Base-by-base conservation (phyloP, 345 rosid species). In the Erysimum cheiranthoides region DNA sequence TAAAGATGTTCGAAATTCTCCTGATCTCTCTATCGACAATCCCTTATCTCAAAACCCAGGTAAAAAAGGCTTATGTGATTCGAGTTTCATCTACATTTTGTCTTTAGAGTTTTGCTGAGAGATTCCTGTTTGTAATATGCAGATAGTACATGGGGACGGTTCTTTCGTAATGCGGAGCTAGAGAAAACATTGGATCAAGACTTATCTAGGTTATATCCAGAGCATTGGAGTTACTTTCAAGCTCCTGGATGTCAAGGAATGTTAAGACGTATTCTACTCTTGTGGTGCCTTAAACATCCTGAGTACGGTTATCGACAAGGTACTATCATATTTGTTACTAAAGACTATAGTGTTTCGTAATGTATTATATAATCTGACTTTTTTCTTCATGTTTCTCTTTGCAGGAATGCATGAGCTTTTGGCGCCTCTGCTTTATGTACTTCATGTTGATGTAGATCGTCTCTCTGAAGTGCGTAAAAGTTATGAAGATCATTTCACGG, bases 11-110 rank as follows among this genome's bases (percentile, higher is more conserved):
- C 81, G 81, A 62, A 85, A 70, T 70, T 82, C 92, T 3, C 90
- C 90, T 73, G 77, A 90, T 83, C 95, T 85, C 73, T 85, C 84
- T 17, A 77, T 94, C 32, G 98, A 94, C 78, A 94, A 94, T 75
- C 98, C 98, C 27, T 82, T 94, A 27, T 94, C 98, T 6, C 98
- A 89, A 84, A 94, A 92, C 80, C 98, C 98, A 70, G 98, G 98
- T 94, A 76, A 65, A 8, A 66, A 6, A 49, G 51, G 12, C 3
- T 64, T 21, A 2, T 73, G 3, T 28, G 47, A 14, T 49, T 53
- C 1, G 9, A 36, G 34, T 51, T 53, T 40, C 54, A 49, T n/a
- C 5, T 68, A 9, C 38, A 27, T 75, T 43, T 43, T 45, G 61
- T 42, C n/a, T 63, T 21, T 46, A 34, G 57, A 42, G 9, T 34